Conservation (phyloP, 2,329 filamentous ascomycete genomes). For the Monosporascus sp. region DNA sequence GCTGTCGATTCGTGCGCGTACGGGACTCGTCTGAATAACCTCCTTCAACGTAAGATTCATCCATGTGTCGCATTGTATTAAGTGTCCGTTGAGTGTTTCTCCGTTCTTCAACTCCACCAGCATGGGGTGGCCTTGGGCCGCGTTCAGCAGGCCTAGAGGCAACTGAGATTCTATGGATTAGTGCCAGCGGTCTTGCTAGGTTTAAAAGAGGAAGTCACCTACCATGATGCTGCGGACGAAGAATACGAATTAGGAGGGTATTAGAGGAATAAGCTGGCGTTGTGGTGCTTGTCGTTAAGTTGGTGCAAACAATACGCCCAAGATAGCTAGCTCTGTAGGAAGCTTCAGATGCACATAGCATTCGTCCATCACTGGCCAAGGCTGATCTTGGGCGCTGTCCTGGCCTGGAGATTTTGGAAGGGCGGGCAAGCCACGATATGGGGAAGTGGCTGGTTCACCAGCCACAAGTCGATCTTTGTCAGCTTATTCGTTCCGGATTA, state of each 20-base stretch:
- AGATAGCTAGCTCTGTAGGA: neutral
- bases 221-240: neutral
- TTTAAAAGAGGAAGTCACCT: neutral
- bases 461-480: neutral
- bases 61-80: slow-evolving; percentile 98
- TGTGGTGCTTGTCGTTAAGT: neutral
- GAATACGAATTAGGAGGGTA: slow-evolving; percentile 2
- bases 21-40: slow-evolving; percentile 90
- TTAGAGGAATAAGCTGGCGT: neutral
- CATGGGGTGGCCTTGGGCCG: slow-evolving; percentile 91
- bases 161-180: slow-evolving; percentile 39
- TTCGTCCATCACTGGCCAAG: neutral
- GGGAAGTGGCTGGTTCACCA: neutral
- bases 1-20: slow-evolving; percentile 29
- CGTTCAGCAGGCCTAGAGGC: slow-evolving; percentile 80
- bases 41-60: slow-evolving; percentile 98
- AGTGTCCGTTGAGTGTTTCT: slow-evolving; percentile 89
- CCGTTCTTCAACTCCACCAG: slow-evolving; percentile 53
- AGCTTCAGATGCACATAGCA: neutral
- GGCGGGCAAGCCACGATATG: neutral
- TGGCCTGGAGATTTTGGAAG: neutral
- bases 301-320: neutral
- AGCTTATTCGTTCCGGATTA: no score
- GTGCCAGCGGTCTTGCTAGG: neutral
- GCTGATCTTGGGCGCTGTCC: no score